These are phyloP conservation scores for Penstemon davidsonii DNA, from an alignment of 257 asterid genomes.

Conservation along the genomic window DNA sequence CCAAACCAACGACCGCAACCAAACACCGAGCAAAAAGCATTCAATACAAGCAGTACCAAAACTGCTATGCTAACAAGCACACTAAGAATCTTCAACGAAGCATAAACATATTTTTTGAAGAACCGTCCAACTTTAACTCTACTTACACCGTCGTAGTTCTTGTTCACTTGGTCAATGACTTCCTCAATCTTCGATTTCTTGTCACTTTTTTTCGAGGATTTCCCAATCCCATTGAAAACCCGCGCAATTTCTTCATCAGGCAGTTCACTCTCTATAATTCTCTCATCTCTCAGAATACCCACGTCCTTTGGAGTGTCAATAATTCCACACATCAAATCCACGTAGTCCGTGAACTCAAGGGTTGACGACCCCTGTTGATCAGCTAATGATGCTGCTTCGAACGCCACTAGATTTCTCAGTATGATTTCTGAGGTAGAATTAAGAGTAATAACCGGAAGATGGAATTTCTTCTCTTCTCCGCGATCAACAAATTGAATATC, in stretches of 20 bases:
- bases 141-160: slow-evolving; percentile 26
- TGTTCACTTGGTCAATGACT: slow-evolving; percentile 44
- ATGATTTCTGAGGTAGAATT: slow-evolving; percentile 42
- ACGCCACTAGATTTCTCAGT: slow-evolving; percentile 54
- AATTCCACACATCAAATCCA: slow-evolving; percentile 60
- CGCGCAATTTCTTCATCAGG: slow-evolving; percentile 41
- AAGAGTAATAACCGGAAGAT: slow-evolving; percentile 49
- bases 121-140: slow-evolving; percentile 33
- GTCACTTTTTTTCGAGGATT: slow-evolving; percentile 25
- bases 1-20: too few species aligned
- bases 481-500: slow-evolving; percentile 31
- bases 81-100: slow-evolving; percentile 32
- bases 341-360: slow-evolving; percentile 39
- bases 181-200: slow-evolving; percentile 34
- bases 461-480: slow-evolving; percentile 21
- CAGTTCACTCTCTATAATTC: slow-evolving; percentile 35
- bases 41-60: too few species aligned
- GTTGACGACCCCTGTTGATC: slow-evolving; percentile 13
- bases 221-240: slow-evolving; percentile 46
- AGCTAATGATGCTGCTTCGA: slow-evolving; percentile 40
- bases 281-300: slow-evolving; percentile 36
- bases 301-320: slow-evolving; percentile 44
- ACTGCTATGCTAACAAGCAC: slow-evolving; percentile 28
- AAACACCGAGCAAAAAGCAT: too few species aligned
- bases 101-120: slow-evolving; percentile 24